These are phyloP conservation scores for Rhynchospora pubera DNA, from an alignment of 176 grass and related monocot species.

Conservation along the genomic window DNA sequence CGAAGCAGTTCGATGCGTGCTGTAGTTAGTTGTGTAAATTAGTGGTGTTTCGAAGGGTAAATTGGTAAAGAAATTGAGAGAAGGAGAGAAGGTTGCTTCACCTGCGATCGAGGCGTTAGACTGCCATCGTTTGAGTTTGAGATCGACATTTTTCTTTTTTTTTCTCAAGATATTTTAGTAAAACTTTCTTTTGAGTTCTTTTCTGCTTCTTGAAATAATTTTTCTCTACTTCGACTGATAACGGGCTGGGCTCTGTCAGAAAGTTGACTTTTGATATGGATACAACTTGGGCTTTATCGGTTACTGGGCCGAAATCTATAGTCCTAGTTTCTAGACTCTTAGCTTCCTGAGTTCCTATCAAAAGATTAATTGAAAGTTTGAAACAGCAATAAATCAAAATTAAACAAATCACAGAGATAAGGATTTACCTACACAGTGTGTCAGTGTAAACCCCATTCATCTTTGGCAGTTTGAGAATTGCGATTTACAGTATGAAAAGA, in stretches of 20 bases:
- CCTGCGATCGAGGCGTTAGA: conserved; percentile 60
- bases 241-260: background rate
- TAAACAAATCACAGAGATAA: background rate
- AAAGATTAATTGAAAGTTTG: background rate
- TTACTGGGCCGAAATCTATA: background rate
- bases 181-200: background rate
- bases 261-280: background rate
- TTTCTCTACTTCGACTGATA: background rate
- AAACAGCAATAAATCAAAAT: background rate
- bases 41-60: background rate
- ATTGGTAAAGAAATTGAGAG: conserved; percentile 1
- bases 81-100: conserved; percentile 6
- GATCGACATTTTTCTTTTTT: conserved; percentile 30
- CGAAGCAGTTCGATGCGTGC: conserved; percentile 59
- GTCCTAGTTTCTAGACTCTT: no score
- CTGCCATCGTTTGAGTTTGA: conserved; percentile 43
- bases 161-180: background rate
- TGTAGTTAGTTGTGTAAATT: conserved; percentile 23
- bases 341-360: no score
- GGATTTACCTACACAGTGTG: background rate
- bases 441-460: background rate
- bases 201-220: background rate
- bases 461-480: no score
- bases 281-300: background rate
- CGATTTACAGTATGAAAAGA: background rate